These are phyloP conservation scores for Cajanus cajan DNA, from an alignment of 306 rosid genomes.

Conservation along the genomic window DNA sequence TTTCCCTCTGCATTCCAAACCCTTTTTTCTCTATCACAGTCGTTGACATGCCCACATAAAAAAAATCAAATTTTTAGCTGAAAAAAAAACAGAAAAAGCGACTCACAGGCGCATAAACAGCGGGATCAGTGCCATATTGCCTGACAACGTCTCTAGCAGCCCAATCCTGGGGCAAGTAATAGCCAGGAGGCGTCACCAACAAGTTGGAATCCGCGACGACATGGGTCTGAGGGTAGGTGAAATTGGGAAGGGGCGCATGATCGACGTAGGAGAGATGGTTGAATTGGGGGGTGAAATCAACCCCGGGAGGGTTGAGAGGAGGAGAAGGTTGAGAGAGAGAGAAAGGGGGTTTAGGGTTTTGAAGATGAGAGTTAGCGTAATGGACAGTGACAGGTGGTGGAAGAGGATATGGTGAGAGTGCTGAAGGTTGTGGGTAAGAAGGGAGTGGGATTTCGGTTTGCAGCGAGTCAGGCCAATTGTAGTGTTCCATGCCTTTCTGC, in stretches of 20 bases:
- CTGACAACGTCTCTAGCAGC: conserved; percentile 39
- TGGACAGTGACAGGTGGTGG: conserved; percentile 9
- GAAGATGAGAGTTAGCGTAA: conserved; percentile 22
- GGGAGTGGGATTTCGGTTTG: neutral
- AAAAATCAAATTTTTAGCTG: neutral
- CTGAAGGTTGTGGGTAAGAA: neutral
- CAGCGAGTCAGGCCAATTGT: conserved; percentile 22
- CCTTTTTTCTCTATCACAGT: neutral
- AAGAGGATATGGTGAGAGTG: neutral
- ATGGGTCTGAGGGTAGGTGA: conserved; percentile 18
- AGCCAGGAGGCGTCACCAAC: conserved; percentile 13
- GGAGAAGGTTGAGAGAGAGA: neutral
- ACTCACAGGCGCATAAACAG: conserved; percentile 30
- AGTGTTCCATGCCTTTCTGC: conserved; percentile 19
- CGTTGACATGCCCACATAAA: neutral
- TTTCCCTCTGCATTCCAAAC: neutral
- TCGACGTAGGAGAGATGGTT: neutral
- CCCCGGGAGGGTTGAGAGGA: conserved; percentile 36
- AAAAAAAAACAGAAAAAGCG: neutral
- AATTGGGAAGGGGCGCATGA: conserved; percentile 22
- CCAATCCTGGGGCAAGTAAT: conserved; percentile 31
- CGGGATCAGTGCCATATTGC: conserved; percentile 35
- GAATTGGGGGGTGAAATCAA: conserved; percentile 16
- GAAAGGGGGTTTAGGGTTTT: conserved; percentile 40
- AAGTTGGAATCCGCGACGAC: conserved; percentile 11